Conservation (phyloP, 306 rosid genomes). For the Purshia tridentata region DNA sequence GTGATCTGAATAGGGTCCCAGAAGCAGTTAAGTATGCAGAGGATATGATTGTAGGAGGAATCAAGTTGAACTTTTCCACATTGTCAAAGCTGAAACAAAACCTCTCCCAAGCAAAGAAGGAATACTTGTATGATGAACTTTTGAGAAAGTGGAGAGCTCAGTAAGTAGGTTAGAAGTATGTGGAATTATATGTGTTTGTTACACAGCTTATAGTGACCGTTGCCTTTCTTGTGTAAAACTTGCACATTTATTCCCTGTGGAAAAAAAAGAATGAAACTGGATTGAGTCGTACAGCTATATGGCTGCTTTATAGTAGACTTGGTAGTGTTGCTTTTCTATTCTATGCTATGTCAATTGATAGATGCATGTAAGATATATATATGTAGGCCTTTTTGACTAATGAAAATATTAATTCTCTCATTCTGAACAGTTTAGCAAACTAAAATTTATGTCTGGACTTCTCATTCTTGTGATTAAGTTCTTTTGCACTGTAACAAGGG, state of each 20-base stretch:
- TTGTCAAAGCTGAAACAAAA: slow-evolving; percentile 54
- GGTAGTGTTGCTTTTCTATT: background rate
- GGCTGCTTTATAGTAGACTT: background rate
- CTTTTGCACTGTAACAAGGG: too few species aligned
- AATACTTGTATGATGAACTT: slow-evolving; percentile 46
- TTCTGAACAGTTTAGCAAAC: background rate
- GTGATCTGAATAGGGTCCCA: slow-evolving; percentile 42
- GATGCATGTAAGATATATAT: background rate
- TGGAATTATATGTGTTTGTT: background rate
- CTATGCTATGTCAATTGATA: background rate
- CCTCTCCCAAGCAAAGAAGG: slow-evolving; percentile 49
- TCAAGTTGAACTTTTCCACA: slow-evolving; percentile 48
- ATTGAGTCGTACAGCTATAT: background rate
- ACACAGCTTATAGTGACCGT: background rate
- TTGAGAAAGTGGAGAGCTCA: slow-evolving; percentile 46
- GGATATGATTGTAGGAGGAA: slow-evolving; percentile 57
- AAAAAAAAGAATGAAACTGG: background rate
- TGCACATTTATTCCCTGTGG: background rate
- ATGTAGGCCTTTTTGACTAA: background rate
- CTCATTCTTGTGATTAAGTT: too few species aligned
- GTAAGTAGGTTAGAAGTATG: slow-evolving; percentile 9
- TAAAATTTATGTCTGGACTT: background rate
- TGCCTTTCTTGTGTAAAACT: background rate
- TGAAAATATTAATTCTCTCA: background rate
- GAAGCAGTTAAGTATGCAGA: slow-evolving; percentile 73